A percentile compares a stretch with the other conserved stretches of the same genome.
phyloP scores from a whole-genome alignment of 495 filamentous ascomycete species.

The Glarea lozoyensis region DNA sequence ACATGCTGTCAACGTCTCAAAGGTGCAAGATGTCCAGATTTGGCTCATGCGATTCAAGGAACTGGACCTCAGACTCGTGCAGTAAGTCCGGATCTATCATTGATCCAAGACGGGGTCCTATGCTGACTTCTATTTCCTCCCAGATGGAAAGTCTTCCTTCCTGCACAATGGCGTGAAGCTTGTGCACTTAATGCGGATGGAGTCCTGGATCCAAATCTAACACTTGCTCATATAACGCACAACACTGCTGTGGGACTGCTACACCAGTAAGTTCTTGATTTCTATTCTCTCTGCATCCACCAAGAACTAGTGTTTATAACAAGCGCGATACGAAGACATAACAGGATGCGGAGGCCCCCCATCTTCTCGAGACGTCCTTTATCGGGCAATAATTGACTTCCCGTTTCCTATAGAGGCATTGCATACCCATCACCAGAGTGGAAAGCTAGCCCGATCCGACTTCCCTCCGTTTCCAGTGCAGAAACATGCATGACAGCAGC shows the following conservation, averaged over 20 bases:
- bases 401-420: too few relatives aligned
- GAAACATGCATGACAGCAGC: conserved; percentile 35
- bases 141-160: conserved; percentile 33
- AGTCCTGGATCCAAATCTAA: conserved; percentile 33
- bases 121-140: too few relatives aligned
- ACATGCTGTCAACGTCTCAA: conserved; percentile 26
- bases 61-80: conserved; percentile 31
- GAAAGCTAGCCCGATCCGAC: conserved; percentile 2
- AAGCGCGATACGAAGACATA: too few relatives aligned
- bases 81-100: conserved; percentile 18
- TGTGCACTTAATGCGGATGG: conserved; percentile 21
- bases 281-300: too few relatives aligned
- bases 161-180: conserved; percentile 28
- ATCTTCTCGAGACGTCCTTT: too few relatives aligned
- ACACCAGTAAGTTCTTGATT: too few relatives aligned
- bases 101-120: too few relatives aligned
- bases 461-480: conserved; percentile 18
- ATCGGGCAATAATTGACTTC: too few relatives aligned
- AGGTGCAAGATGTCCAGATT: conserved; percentile 25
- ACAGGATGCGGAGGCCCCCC: too few relatives aligned
- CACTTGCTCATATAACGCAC: conserved; percentile 35
- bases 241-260: conserved; percentile 34
- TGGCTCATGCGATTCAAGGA: conserved; percentile 39
- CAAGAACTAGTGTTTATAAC: too few relatives aligned
- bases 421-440: conserved; percentile 31